These are phyloP conservation scores for Neobulgaria alba DNA, from an alignment of 2,329 filamentous ascomycete species.

Conservation along the genomic window DNA sequence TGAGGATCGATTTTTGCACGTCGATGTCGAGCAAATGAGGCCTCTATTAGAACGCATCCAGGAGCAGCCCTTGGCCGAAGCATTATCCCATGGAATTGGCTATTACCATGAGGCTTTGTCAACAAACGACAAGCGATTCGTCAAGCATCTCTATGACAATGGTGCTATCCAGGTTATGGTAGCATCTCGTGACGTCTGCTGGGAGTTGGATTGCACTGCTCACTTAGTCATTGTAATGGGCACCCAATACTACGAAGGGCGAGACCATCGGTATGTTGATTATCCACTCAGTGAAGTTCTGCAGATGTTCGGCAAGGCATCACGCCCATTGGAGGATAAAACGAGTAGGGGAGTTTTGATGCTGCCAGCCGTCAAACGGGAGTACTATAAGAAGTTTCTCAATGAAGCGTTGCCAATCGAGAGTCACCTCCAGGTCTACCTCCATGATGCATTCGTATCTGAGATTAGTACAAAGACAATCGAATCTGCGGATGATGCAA, in stretches of 20 bases:
- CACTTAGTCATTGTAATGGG: conserved; percentile 95
- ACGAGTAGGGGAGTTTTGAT: conserved; percentile 88
- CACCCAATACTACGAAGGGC: conserved; percentile 93
- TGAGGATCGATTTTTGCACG: conserved; percentile 87
- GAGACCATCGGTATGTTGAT: conserved; percentile 94
- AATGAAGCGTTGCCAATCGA: conserved; percentile 94
- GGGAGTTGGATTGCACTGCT: conserved; percentile 82
- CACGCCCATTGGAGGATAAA: conserved; percentile 69
- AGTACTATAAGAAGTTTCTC: conserved; percentile 98
- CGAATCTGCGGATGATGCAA: conserved; percentile 88
- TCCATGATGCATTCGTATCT: conserved; percentile 93
- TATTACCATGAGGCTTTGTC: conserved; percentile 96
- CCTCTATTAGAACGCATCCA: conserved; percentile 77
- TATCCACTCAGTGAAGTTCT: conserved; percentile 90
- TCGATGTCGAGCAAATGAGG: conserved; percentile 70
- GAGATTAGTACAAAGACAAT: conserved; percentile 97
- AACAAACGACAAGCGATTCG: conserved; percentile 83
- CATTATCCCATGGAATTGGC: conserved; percentile 85
- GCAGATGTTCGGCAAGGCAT: conserved; percentile 96
- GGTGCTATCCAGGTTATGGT: conserved; percentile 65
- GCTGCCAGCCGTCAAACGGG: conserved; percentile 87
- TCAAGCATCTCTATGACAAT: conserved; percentile 77
- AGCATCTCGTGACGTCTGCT: conserved; percentile 82
- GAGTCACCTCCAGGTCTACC: conserved; percentile 81
- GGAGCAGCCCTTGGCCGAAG: conserved; percentile 80